These are phyloP conservation scores for Cladorrhinum sp. DNA, from an alignment of 2,329 filamentous ascomycete genomes.

Conservation along the genomic window DNA sequence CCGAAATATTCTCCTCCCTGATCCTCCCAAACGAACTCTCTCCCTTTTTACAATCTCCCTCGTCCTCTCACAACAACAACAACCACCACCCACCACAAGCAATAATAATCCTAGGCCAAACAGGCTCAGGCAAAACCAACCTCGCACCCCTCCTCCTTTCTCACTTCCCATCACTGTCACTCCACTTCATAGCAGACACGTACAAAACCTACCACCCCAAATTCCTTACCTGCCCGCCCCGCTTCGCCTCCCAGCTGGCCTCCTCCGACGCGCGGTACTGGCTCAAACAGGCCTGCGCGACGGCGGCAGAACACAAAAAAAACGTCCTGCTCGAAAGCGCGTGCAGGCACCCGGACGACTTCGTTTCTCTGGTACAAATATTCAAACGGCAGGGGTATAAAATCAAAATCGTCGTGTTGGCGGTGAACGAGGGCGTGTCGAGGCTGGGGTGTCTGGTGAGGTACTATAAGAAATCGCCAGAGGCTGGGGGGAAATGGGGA, in stretches of 20 bases:
- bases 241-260: constrained; percentile 34
- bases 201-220: constrained; percentile 49
- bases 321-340: constrained; percentile 45
- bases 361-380: constrained; percentile 34
- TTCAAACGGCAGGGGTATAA: constrained; percentile 37
- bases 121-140: constrained; percentile 48
- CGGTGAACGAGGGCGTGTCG: constrained; percentile 43
- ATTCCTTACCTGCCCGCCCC: constrained; percentile 27
- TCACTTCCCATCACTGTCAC: constrained; percentile 28
- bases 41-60: constrained; percentile 14
- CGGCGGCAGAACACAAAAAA: constrained; percentile 31
- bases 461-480: constrained; percentile 36
- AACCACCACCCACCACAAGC: constrained; percentile 34
- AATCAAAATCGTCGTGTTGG: constrained; percentile 41
- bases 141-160: constrained; percentile 38
- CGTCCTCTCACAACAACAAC: not conserved
- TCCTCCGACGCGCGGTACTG: constrained; percentile 43
- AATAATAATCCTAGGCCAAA: constrained; percentile 46
- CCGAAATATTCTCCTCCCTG: constrained; percentile 19
- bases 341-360: constrained; percentile 43
- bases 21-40: constrained; percentile 35
- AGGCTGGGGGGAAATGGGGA: constrained; percentile 32
- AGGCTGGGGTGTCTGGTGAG: constrained; percentile 42
- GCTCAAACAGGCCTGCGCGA: constrained; percentile 40
- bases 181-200: constrained; percentile 47